Conservation (phyloP, 169 alveolate genomes). For the Cryptosporidium andersoni region DNA sequence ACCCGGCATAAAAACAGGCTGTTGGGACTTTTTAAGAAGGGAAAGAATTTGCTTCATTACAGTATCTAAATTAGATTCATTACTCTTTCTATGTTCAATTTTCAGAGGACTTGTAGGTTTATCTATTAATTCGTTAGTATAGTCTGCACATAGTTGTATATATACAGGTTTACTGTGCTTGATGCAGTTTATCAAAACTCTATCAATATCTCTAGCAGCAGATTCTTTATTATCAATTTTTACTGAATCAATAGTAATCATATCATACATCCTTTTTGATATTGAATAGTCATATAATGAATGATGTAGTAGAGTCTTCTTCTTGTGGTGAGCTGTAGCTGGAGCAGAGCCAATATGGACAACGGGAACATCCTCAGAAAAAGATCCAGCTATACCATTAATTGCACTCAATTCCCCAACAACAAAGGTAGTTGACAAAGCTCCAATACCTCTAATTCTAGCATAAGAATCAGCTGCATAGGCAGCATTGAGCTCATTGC, state of each 20-base stretch:
- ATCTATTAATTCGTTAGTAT: conserved; percentile 55
- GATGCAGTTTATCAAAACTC: conserved; percentile 57
- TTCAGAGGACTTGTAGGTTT: conserved; percentile 40
- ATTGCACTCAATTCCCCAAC: conserved; percentile 78
- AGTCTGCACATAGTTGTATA: conserved; percentile 72
- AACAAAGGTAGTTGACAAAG: conserved; percentile 73
- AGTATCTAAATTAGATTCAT: conserved; percentile 21
- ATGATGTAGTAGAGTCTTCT: conserved; percentile 73
- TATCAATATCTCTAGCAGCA: conserved; percentile 71
- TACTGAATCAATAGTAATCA: conserved; percentile 67
- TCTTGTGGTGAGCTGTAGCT: conserved; percentile 54
- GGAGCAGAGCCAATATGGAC: conserved; percentile 76
- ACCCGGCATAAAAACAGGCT: conserved; percentile 73
- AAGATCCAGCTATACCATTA: conserved; percentile 76
- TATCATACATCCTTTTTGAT: conserved; percentile 70
- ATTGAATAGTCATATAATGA: conserved; percentile 74
- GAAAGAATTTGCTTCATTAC: conserved; percentile 23
- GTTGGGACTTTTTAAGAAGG: conserved; percentile 41
- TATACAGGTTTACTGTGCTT: conserved; percentile 73
- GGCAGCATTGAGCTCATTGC: conserved; percentile 78
- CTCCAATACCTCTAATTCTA: conserved; percentile 76
- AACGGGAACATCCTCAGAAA: conserved; percentile 76
- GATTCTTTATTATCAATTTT: conserved; percentile 48
- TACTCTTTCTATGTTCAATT: not conserved
- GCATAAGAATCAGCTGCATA: conserved; percentile 79